phyloP scores from a whole-genome alignment of 2,329 filamentous ascomycete genomes.

The Calonectria pseudoturangicola region DNA sequence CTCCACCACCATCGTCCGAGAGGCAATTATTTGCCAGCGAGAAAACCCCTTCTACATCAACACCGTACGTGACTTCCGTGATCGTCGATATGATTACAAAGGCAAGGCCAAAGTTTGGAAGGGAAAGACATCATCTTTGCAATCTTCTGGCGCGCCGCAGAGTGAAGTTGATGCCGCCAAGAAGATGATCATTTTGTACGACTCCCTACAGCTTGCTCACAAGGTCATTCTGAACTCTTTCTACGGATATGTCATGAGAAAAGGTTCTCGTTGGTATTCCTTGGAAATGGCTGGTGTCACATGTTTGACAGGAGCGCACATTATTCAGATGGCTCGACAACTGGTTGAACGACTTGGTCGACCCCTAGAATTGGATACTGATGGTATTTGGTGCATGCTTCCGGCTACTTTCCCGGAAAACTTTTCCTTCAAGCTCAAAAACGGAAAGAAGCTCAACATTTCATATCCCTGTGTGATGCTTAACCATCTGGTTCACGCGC shows the following conservation, averaged over 20 bases:
- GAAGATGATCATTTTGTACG: conserved; percentile 98
- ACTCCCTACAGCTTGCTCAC: conserved; percentile 96
- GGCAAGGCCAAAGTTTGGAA: conserved; percentile 99
- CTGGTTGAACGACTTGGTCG: conserved; percentile 95
- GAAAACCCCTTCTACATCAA: conserved; percentile 99
- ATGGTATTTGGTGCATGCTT: conserved; percentile 99
- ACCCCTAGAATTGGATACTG: conserved; percentile 95
- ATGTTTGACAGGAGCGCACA: conserved; percentile 94
- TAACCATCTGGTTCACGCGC: conserved; percentile 95
- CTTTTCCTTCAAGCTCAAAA: conserved; percentile 94
- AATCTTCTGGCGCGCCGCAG: conserved; percentile 84
- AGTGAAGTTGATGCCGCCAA: conserved; percentile 93
- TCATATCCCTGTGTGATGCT: conserved; percentile 99
- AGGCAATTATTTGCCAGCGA: conserved; percentile 98
- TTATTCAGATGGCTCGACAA: conserved; percentile 96
- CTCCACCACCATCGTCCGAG: conserved; percentile 91
- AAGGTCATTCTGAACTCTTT: conserved; percentile 99
- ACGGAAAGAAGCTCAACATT: conserved; percentile 96
- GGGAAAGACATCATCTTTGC: conserved; percentile 91
- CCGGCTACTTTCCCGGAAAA: conserved; percentile 98
- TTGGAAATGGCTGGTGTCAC: conserved; percentile 99
- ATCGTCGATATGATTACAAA: conserved; percentile 98
- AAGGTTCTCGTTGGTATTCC: conserved; percentile 98
- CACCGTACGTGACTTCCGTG: conserved; percentile 96
- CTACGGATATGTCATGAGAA: conserved; percentile 99